Conservation (phyloP, 345 rosid genomes). For the Sisymbrium altissimum region DNA sequence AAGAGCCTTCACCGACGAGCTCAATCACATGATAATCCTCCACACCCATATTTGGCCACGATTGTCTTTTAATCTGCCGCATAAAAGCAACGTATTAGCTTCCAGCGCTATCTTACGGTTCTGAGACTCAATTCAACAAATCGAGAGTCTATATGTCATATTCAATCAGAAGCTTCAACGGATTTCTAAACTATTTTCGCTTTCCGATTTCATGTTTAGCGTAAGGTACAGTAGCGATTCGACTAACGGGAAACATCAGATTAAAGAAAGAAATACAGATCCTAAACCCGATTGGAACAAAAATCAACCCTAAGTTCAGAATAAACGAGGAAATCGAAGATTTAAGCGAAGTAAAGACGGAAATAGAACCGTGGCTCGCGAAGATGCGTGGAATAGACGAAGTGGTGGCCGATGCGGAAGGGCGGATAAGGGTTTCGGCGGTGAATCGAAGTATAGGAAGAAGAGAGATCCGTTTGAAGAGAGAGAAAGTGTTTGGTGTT, state of each 20-base stretch:
- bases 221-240: background rate
- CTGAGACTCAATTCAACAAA: background rate
- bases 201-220: background rate
- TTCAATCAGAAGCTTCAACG: background rate
- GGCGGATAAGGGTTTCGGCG: constrained; percentile 7
- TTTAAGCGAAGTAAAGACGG: background rate
- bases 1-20: constrained; percentile 97
- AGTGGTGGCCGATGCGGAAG: background rate
- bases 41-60: constrained; percentile 52
- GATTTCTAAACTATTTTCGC: background rate
- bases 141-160: background rate
- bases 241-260: background rate
- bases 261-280: constrained; percentile 8
- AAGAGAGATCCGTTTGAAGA: constrained; percentile 9
- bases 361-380: constrained; percentile 5
- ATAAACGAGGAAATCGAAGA: constrained; percentile 4
- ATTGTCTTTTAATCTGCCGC: constrained; percentile 6
- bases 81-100: background rate
- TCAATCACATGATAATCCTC: constrained; percentile 92
- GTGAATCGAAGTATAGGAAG: background rate
- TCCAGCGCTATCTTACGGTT: background rate
- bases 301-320: background rate
- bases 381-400: background rate
- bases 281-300: background rate
- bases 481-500: background rate